These are phyloP conservation scores for Nakaseomyces glabratus DNA, from an alignment of 1,139 yeast species.

Conservation along the genomic window DNA sequence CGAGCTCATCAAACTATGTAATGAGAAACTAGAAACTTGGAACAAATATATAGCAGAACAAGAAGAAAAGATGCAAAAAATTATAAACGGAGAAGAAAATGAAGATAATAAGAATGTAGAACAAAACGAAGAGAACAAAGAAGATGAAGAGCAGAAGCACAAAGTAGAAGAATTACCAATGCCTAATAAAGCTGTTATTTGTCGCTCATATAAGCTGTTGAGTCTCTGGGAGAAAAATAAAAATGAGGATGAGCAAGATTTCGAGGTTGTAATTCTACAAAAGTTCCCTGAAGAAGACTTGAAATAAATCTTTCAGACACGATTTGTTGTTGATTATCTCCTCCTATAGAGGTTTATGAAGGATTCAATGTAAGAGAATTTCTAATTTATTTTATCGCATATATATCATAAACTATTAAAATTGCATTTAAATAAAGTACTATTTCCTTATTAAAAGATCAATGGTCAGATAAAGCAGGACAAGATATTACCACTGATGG, in stretches of 20 bases:
- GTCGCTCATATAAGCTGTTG: slow-evolving; percentile 16
- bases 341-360: no score
- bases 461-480: no score
- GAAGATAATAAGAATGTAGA: slow-evolving; percentile 16
- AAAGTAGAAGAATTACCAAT: slow-evolving; percentile 10
- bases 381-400: no score
- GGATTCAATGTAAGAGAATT: no score
- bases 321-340: no score
- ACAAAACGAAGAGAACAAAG: slow-evolving; percentile 11
- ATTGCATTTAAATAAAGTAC: no score
- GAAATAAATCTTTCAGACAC: background rate
- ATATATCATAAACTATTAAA: no score
- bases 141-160: slow-evolving; percentile 7
- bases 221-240: slow-evolving; percentile 12
- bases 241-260: slow-evolving; percentile 1
- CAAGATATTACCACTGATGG: no score
- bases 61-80: slow-evolving; percentile 23
- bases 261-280: slow-evolving; percentile 9
- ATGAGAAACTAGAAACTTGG: slow-evolving; percentile 26
- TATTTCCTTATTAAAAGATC: no score
- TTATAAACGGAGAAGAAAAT: slow-evolving; percentile 19
- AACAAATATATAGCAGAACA: slow-evolving; percentile 25
- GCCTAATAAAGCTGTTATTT: slow-evolving; percentile 18
- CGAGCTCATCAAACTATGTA: slow-evolving; percentile 45
- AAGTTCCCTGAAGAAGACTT: slow-evolving; percentile 10